A percentile compares a stretch with the other conserved stretches of the same genome.
Conservation (phyloP, 805 yeast genomes). For the Priceomyces melissophilus region DNA sequence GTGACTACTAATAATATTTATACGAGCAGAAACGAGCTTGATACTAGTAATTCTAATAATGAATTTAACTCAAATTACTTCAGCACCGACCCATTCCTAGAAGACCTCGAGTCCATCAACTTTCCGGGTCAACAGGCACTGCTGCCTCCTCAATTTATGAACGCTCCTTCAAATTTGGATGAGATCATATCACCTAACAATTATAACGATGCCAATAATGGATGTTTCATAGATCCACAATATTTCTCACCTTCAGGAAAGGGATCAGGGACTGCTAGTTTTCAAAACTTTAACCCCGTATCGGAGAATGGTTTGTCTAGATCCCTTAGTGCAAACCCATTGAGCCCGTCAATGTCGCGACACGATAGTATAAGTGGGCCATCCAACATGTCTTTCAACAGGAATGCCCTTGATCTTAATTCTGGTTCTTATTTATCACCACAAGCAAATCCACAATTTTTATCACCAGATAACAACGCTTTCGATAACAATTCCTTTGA, state of each 20-base stretch:
- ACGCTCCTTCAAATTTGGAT: constrained; percentile 28
- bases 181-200: constrained; percentile 35
- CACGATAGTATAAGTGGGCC: constrained; percentile 32
- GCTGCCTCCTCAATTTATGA: constrained; percentile 11
- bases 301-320: constrained; percentile 24
- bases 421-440: constrained; percentile 35
- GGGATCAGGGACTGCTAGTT: constrained; percentile 12
- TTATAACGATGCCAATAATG: constrained; percentile 4
- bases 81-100: constrained; percentile 30
- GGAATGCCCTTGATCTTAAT: constrained; percentile 16
- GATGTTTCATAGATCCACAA: constrained; percentile 30
- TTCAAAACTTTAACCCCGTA: constrained; percentile 28
- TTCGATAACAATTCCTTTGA: constrained; percentile 28
- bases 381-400: constrained; percentile 14
- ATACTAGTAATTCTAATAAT: constrained; percentile 12
- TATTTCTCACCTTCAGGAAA: constrained; percentile 39
- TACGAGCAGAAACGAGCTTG: too few relatives aligned
- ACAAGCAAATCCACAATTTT: constrained; percentile 23
- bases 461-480: constrained; percentile 28
- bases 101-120: constrained; percentile 22
- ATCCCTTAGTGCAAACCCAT: constrained; percentile 15
- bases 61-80: constrained; percentile 14
- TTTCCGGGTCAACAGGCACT: constrained; percentile 6
- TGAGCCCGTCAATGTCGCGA: constrained; percentile 29
- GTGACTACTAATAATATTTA: too few relatives aligned